These are phyloP conservation scores for Cyberlindnera subsufficiens DNA, from an alignment of 805 yeast species.

Conservation along the genomic window DNA sequence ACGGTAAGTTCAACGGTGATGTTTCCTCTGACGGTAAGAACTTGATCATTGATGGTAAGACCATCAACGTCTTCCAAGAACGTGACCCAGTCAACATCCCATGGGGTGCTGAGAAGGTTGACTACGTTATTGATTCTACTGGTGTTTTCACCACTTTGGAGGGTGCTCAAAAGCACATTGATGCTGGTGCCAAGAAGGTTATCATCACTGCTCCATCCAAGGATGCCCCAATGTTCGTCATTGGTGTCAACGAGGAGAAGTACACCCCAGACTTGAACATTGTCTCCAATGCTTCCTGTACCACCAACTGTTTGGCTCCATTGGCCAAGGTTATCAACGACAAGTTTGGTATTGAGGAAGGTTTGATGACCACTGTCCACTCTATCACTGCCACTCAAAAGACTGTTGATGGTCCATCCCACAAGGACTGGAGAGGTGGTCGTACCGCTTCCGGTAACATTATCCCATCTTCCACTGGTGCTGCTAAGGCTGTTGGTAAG, in stretches of 20 bases:
- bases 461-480: slow-evolving; percentile 73
- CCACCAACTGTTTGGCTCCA: slow-evolving; percentile 73
- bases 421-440: slow-evolving; percentile 80
- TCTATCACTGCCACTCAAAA: slow-evolving; percentile 69
- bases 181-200: slow-evolving; percentile 71
- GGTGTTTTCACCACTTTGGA: slow-evolving; percentile 65
- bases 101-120: slow-evolving; percentile 60
- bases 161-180: slow-evolving; percentile 63
- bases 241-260: slow-evolving; percentile 61
- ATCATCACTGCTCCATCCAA: slow-evolving; percentile 67
- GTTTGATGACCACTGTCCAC: slow-evolving; percentile 72
- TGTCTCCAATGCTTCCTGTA: slow-evolving; percentile 68
- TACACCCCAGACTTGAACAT: slow-evolving; percentile 52
- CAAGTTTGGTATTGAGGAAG: slow-evolving; percentile 63
- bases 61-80: slow-evolving; percentile 50
- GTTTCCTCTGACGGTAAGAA: slow-evolving; percentile 51
- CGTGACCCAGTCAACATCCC: slow-evolving; percentile 64
- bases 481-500: slow-evolving; percentile 73
- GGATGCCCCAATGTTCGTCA: slow-evolving; percentile 70
- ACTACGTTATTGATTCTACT: slow-evolving; percentile 64
- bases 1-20: slow-evolving; percentile 57
- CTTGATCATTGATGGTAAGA: slow-evolving; percentile 44
- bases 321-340: slow-evolving; percentile 65
- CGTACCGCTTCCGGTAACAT: slow-evolving; percentile 73
- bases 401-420: slow-evolving; percentile 74